A percentile compares a stretch with the other conserved stretches of the same genome.
Evolutionary conservation across 2,329 filamentous ascomycete species (phyloP).

Genomic region (Exophiala lecanii-corni): DNA sequence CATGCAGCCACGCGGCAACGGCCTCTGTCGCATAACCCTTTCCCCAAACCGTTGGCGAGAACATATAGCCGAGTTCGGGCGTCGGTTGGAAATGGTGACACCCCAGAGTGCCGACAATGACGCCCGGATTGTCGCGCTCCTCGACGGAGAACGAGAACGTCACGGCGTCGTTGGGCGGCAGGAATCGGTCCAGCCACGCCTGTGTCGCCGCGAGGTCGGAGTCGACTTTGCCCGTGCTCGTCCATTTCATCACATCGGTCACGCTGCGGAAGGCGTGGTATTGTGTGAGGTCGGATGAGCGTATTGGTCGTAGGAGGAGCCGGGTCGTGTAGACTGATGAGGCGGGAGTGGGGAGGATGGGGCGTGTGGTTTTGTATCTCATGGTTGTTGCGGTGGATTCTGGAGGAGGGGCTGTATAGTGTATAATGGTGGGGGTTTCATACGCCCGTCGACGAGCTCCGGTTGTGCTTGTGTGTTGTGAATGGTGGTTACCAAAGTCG

Average conservation of each 20-base stretch:
- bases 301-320: conserved; percentile 51
- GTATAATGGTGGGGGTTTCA: too few species aligned
- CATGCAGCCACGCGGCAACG: conserved; percentile 42
- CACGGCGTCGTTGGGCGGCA: conserved; percentile 48
- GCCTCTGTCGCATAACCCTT: conserved; percentile 56
- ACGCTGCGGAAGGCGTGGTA: conserved; percentile 52
- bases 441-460: too few species aligned
- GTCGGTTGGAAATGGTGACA: conserved; percentile 34
- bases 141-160: conserved; percentile 52
- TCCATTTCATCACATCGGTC: conserved; percentile 61
- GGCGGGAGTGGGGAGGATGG: conserved; percentile 34
- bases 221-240: conserved; percentile 42
- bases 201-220: conserved; percentile 42
- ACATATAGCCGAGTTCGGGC: conserved; percentile 56
- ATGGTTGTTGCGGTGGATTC: too few species aligned
- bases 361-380: conserved; percentile 50
- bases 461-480: too few species aligned
- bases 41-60: conserved; percentile 52
- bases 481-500: too few species aligned
- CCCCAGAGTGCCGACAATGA: conserved; percentile 46
- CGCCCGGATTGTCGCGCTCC: conserved; percentile 16
- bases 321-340: conserved; percentile 47
- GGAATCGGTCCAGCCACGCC: conserved; percentile 36
- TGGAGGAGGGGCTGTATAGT: too few species aligned
- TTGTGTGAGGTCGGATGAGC: conserved; percentile 47